Percentiles rank a stretch among this genome's conserved stretches.
These are phyloP conservation scores for Ophiostoma montium DNA, from an alignment of 2,329 filamentous ascomycete genomes.

Conservation along the genomic window DNA sequence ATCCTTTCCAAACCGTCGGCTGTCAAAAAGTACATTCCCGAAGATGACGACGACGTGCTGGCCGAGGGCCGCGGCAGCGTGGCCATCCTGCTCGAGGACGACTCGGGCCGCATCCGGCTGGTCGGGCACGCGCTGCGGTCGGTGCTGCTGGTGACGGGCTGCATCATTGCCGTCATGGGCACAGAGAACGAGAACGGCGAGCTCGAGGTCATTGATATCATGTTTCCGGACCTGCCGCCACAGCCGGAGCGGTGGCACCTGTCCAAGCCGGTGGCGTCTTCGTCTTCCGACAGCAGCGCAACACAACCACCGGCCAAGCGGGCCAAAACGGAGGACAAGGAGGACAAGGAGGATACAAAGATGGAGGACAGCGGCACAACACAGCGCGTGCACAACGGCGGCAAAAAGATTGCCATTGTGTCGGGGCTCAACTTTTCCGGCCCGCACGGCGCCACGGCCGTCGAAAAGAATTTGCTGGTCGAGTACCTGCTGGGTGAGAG, in stretches of 20 bases:
- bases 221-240: slow-evolving; percentile 70
- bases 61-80: slow-evolving; percentile 14
- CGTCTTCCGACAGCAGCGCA: slow-evolving; percentile 12
- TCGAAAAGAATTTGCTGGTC: slow-evolving; percentile 62
- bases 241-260: slow-evolving; percentile 72
- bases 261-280: slow-evolving; percentile 31
- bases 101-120: slow-evolving; percentile 75
- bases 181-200: slow-evolving; percentile 87
- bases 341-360: slow-evolving; percentile 30
- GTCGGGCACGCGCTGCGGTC: slow-evolving; percentile 55
- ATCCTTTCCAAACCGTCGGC: slow-evolving; percentile 40
- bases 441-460: slow-evolving; percentile 52
- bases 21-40: slow-evolving; percentile 60
- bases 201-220: slow-evolving; percentile 82
- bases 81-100: slow-evolving; percentile 73
- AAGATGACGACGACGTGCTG: slow-evolving; percentile 41
- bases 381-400: slow-evolving; percentile 19
- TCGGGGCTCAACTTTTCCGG: slow-evolving; percentile 79
- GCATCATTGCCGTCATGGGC: slow-evolving; percentile 85
- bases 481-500: slow-evolving; percentile 84
- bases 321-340: slow-evolving; percentile 26
- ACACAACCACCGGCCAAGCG: slow-evolving; percentile 12
- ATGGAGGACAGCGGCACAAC: slow-evolving; percentile 39
- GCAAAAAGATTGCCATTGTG: slow-evolving; percentile 62
- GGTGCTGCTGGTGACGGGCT: slow-evolving; percentile 74